A percentile compares a stretch with the other conserved stretches of the same genome.
Conservation (phyloP, 441 rosid genomes). For the Erysimum pusillum region DNA sequence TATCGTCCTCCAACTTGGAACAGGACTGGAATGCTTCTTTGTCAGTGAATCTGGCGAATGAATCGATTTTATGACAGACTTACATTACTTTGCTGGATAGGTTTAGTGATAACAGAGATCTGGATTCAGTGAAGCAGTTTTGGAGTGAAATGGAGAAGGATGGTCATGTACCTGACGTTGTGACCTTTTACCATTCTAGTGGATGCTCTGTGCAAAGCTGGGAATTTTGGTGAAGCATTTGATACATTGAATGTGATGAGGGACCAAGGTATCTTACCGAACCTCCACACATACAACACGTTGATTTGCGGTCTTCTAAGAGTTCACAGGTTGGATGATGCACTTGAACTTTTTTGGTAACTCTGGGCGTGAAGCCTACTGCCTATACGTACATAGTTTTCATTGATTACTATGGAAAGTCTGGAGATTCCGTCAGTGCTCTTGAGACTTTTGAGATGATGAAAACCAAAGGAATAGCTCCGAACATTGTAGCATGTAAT, state of each 20-base stretch:
- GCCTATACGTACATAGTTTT: constrained; percentile 83
- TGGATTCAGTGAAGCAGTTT: constrained; percentile 69
- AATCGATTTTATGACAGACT: constrained; percentile 35
- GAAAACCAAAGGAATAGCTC: constrained; percentile 82
- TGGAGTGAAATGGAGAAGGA: constrained; percentile 91
- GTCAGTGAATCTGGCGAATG: too few relatives aligned
- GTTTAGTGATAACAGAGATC: constrained; percentile 74
- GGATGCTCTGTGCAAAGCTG: constrained; percentile 79
- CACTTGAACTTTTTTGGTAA: constrained; percentile 62
- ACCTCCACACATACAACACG: constrained; percentile 86
- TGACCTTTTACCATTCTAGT: constrained; percentile 81
- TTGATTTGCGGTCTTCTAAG: constrained; percentile 83
- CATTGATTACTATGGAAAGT: constrained; percentile 91
- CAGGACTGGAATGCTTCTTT: too few relatives aligned
- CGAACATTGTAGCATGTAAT: constrained; percentile 86
- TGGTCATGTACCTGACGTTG: constrained; percentile 86
- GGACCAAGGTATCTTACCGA: constrained; percentile 68
- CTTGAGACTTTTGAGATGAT: constrained; percentile 83
- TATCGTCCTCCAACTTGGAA: too few relatives aligned
- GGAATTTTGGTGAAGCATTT: constrained; percentile 73
- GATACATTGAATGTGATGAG: constrained; percentile 72
- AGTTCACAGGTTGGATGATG: constrained; percentile 65
- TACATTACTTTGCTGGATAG: constrained; percentile 87
- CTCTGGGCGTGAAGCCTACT: constrained; percentile 72
- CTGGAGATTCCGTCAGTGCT: constrained; percentile 69